Evolutionary conservation across 345 rosid species (phyloP).

Genomic region (Gynandropsis gynandra): DNA sequence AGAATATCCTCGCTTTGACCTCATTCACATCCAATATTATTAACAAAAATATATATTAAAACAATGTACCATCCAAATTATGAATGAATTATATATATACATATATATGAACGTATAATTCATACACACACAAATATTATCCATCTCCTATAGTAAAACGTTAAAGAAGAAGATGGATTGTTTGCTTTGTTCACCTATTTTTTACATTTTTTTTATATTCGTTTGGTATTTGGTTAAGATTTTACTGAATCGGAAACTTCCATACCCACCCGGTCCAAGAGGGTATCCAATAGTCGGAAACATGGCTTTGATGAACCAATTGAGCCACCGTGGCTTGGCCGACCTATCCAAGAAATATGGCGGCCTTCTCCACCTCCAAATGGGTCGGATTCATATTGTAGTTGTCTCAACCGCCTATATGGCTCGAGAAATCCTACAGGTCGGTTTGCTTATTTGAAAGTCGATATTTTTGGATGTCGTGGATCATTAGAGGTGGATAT

Average conservation of each 20-base stretch:
- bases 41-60: no score
- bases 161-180: constrained; percentile 20
- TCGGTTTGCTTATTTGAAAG: background rate
- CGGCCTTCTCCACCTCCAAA: constrained; percentile 45
- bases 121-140: no score
- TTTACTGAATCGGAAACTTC: constrained; percentile 20
- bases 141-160: no score
- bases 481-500: no score
- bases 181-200: constrained; percentile 21
- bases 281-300: constrained; percentile 68
- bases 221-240: constrained; percentile 6
- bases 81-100: no score
- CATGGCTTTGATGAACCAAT: constrained; percentile 53
- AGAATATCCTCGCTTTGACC: no score
- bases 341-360: constrained; percentile 46
- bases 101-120: no score
- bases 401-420: constrained; percentile 55
- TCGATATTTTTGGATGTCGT: no score
- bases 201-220: constrained; percentile 7
- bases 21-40: no score
- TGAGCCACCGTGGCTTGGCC: constrained; percentile 78
- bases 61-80: no score
- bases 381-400: constrained; percentile 47
- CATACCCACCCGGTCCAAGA: constrained; percentile 76
- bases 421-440: constrained; percentile 69